Evolutionary conservation across 441 rosid genomes (phyloP).

Genomic region (Omphalea diandra): DNA sequence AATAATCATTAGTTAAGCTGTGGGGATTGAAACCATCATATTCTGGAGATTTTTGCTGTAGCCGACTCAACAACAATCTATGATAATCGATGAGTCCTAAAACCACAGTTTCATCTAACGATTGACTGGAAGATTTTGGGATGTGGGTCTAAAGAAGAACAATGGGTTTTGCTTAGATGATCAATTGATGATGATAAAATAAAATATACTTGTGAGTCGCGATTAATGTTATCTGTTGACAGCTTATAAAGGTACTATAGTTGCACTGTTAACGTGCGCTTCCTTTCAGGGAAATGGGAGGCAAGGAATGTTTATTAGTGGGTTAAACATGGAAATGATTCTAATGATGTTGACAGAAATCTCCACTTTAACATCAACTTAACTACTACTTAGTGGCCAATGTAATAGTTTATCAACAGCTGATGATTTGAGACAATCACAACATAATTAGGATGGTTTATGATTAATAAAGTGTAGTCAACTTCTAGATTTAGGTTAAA

Average conservation of each 20-base stretch:
- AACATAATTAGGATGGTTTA: conserved; percentile 16
- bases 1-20: no score
- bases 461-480: conserved; percentile 28
- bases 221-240: background rate
- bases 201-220: no score
- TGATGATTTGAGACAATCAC: background rate
- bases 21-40: no score
- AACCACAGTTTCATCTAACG: no score
- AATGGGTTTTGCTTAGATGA: background rate
- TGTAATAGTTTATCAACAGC: no score
- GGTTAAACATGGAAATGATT: background rate
- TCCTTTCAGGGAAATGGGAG: background rate
- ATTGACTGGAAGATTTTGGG: no score
- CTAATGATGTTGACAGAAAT: conserved; percentile 12
- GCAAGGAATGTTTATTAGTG: background rate
- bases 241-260: conserved; percentile 1
- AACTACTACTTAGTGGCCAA: background rate
- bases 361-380: background rate
- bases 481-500: conserved; percentile 11
- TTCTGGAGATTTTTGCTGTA: no score
- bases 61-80: no score
- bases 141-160: background rate
- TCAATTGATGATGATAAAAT: background rate
- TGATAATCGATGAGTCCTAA: no score
- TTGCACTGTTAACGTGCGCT: background rate